Evolutionary conservation across 176 grass and related monocot species (phyloP).

Genomic region (Oryza meyeriana): DNA sequence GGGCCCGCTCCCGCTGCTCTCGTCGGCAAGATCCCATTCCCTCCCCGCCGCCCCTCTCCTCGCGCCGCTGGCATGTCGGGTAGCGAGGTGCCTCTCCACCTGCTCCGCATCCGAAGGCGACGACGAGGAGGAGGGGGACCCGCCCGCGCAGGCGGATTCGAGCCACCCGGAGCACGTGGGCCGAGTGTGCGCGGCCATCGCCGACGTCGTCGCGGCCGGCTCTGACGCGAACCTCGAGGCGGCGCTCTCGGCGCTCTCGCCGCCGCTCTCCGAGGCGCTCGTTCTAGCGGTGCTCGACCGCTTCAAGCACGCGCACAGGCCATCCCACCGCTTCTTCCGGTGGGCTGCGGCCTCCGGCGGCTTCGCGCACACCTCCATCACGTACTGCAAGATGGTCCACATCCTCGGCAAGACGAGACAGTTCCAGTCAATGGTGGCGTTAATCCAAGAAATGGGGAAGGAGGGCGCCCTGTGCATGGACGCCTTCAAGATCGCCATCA

Average conservation of each 20-base stretch:
- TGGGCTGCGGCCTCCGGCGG: conserved; percentile 37
- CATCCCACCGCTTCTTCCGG: conserved; percentile 55
- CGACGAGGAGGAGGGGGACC: neutral
- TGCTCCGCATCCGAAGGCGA: neutral
- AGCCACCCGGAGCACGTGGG: conserved; percentile 28
- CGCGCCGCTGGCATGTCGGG: neutral
- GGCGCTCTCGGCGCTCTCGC: conserved; percentile 36
- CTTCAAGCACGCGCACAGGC: conserved; percentile 50
- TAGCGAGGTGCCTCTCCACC: conserved; percentile 19
- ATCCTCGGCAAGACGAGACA: conserved; percentile 68
- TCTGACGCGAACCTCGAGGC: conserved; percentile 45
- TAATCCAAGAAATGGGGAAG: conserved; percentile 82
- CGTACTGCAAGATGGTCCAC: conserved; percentile 74
- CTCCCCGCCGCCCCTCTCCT: too few relatives aligned
- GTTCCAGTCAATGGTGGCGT: conserved; percentile 61
- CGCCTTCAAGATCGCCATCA: conserved; percentile 77
- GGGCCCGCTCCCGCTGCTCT: neutral
- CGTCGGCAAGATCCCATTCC: conserved; percentile 14
- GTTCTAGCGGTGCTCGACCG: conserved; percentile 52
- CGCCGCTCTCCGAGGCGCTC: conserved; percentile 37
- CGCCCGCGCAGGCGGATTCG: neutral
- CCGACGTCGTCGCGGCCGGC: conserved; percentile 33
- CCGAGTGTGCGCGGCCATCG: conserved; percentile 56
- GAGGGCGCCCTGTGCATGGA: conserved; percentile 55
- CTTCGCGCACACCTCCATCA: conserved; percentile 44